Base-by-base conservation (phyloP, 1,284 basidiomycete species). In the Ustilago lituana region DNA sequence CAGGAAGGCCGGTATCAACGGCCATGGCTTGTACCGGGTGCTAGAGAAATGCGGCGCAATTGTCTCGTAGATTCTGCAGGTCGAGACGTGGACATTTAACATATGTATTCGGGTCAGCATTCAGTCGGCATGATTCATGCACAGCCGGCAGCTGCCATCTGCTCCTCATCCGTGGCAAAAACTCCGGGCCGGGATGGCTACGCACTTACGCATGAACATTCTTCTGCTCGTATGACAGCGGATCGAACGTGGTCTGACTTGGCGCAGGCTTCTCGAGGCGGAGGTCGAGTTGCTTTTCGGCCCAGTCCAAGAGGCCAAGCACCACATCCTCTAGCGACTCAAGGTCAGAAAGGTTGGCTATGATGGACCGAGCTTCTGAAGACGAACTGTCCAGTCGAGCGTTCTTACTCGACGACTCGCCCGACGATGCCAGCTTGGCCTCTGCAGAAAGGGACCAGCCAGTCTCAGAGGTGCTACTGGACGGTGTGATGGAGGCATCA, bases 11-110 rank as follows among this genome's bases (percentile, higher is more conserved):
- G 90, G 87, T 43, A 98, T 92, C 61, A 98, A 88, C 0, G 95
- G 95, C 95, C 95, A 99, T 59, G 94, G 94, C 90, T 97, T 97
- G 85, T 97, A 94, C 32, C 94, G 87, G 5, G 94, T 98, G 15
- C 90, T 89, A 7, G 93, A 92, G 82, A 97, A 97, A 83, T 97
- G 94, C 5, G 87, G 84, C 0, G 94, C 94, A 61, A 98, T 98
- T 62, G 88, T 86, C 69, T 97, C 91, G 82, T 98, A 98, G 40
- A 98, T 87, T 5, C 77, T 80, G 35, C 8, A 17, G 2, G n/a
- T n/a, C n/a, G n/a, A n/a, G n/a, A n/a, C n/a, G n/a, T n/a, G n/a
- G n/a, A n/a, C n/a, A n/a, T n/a, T n/a, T n/a, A n/a, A n/a, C n/a
- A n/a, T n/a, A n/a, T n/a, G n/a, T n/a, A 29, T 12, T 12, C 12